A percentile compares a stretch with the other conserved stretches of the same genome.
These are phyloP conservation scores for Jatropha multifida DNA, from an alignment of 441 rosid species.

Conservation along the genomic window DNA sequence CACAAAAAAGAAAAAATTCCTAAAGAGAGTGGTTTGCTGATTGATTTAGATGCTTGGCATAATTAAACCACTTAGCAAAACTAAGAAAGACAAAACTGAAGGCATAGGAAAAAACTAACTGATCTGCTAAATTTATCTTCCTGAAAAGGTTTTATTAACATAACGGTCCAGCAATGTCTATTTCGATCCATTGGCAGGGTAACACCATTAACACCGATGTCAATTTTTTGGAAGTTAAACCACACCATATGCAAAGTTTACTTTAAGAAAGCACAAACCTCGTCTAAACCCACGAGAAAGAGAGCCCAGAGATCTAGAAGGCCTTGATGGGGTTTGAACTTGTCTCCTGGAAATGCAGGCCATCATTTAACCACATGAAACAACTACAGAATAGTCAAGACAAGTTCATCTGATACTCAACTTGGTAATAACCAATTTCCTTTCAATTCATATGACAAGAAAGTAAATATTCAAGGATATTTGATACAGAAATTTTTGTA, in stretches of 20 bases:
- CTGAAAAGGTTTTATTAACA: neutral
- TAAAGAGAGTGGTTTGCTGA: neutral
- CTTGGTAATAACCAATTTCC: neutral
- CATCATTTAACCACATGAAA: conserved; percentile 3
- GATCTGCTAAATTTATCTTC: neutral
- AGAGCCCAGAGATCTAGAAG: conserved; percentile 70
- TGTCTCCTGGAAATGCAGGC: conserved; percentile 53
- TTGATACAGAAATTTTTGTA: neutral
- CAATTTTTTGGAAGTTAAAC: too few relatives aligned
- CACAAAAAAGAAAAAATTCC: neutral
- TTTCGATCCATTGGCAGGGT: neutral
- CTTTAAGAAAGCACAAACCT: conserved; percentile 30
- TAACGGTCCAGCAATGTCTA: neutral
- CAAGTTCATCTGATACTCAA: neutral
- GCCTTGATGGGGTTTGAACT: conserved; percentile 62
- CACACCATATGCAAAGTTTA: neutral
- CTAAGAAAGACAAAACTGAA: neutral
- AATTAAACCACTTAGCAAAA: neutral
- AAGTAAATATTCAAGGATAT: neutral
- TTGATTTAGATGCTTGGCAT: neutral
- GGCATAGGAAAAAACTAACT: neutral
- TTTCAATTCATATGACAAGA: neutral
- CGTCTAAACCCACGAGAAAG: conserved; percentile 61
- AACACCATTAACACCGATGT: neutral
- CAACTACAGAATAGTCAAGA: neutral